Percentiles rank a stretch among this genome's conserved stretches.
Evolutionary conservation across 306 rosid species (phyloP).

Genomic region (Betula pendula): DNA sequence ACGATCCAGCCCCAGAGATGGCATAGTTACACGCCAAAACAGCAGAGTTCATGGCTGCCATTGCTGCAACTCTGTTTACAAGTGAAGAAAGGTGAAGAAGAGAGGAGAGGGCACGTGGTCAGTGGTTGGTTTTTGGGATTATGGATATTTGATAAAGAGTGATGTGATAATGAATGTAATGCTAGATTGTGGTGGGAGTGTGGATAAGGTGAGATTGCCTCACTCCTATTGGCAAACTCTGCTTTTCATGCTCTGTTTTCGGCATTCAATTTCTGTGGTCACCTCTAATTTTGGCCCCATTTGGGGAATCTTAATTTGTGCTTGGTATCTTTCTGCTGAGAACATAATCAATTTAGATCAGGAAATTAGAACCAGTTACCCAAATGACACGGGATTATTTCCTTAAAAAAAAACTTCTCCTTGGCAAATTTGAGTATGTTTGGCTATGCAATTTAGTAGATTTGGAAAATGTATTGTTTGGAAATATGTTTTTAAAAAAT

Average conservation of each 20-base stretch:
- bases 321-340: background rate
- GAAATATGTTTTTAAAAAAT: too few relatives aligned
- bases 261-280: slow-evolving; percentile 25
- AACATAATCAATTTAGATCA: background rate
- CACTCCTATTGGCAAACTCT: slow-evolving; percentile 65
- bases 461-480: too few relatives aligned
- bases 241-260: slow-evolving; percentile 4
- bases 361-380: background rate
- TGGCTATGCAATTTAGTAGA: too few relatives aligned
- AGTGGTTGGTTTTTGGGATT: slow-evolving; percentile 20
- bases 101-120: background rate
- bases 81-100: background rate
- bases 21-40: slow-evolving; percentile 76
- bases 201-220: slow-evolving; percentile 98
- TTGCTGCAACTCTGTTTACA: slow-evolving; percentile 11
- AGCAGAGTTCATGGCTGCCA: slow-evolving; percentile 84
- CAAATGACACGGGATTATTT: background rate
- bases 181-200: slow-evolving; percentile 65
- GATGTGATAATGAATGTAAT: slow-evolving; percentile 31
- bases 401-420: too few relatives aligned
- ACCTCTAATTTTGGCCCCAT: slow-evolving; percentile 46
- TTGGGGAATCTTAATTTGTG: slow-evolving; percentile 15
- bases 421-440: too few relatives aligned
- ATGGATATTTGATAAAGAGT: slow-evolving; percentile 35
- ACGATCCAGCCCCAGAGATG: slow-evolving; percentile 51